Conservation (phyloP, 2,329 filamentous ascomycete genomes). For the Verticillium nonalfalfae region DNA sequence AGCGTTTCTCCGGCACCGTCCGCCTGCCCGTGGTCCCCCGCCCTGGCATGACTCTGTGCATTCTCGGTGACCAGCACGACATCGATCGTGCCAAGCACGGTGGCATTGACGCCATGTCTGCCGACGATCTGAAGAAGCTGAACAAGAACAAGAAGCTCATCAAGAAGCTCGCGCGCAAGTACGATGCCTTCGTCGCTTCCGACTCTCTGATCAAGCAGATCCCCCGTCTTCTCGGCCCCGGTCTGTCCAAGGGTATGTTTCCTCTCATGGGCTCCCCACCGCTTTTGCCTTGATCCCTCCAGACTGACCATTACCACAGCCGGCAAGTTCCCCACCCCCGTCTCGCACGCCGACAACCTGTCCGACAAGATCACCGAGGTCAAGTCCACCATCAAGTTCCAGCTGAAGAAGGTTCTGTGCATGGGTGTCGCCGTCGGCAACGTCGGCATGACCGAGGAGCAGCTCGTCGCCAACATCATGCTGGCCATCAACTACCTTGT, state of each 20-base stretch:
- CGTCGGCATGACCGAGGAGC: constrained; percentile 93
- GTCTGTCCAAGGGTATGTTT: constrained; percentile 87
- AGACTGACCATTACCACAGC: constrained; percentile 46
- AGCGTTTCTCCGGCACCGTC: constrained; percentile 99
- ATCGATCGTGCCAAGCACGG: constrained; percentile 99
- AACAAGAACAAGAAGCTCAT: constrained; percentile 99
- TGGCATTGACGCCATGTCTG: constrained; percentile 95
- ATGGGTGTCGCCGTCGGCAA: constrained; percentile 99
- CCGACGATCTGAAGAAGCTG: constrained; percentile 99
- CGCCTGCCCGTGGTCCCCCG: constrained; percentile 87
- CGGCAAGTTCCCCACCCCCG: constrained; percentile 98
- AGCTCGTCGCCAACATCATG: constrained; percentile 99
- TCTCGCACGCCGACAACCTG: constrained; percentile 95
- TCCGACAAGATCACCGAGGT: constrained; percentile 95
- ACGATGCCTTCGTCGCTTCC: constrained; percentile 98
- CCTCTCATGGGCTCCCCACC: not conserved
- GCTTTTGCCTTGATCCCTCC: not conserved
- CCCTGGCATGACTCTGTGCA: constrained; percentile 84
- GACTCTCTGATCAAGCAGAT: constrained; percentile 99
- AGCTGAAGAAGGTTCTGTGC: constrained; percentile 99
- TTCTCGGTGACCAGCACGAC: constrained; percentile 79
- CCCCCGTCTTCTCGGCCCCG: constrained; percentile 96
- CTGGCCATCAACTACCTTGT: constrained; percentile 99
- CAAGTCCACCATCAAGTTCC: constrained; percentile 99
- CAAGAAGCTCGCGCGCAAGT: constrained; percentile 99